Evolutionary conservation across 2,329 filamentous ascomycete species (phyloP).

Genomic region (Clathrospora elynae): DNA sequence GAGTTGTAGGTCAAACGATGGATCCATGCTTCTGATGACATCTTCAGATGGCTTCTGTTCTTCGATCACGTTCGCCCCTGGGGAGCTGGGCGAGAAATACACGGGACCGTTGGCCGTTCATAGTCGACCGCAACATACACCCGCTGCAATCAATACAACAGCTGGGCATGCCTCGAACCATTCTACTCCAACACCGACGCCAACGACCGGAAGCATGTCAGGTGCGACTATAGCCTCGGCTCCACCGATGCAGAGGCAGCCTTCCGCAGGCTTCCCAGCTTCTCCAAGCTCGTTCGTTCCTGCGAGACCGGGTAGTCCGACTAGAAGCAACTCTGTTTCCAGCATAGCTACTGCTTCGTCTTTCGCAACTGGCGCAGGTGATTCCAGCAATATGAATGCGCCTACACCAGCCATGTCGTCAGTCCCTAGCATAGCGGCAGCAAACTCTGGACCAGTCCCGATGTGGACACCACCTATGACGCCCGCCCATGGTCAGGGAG

Average conservation of each 20-base stretch:
- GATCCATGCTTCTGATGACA: slow-evolving; percentile 84
- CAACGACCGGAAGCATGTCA: slow-evolving; percentile 67
- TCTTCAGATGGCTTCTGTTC: slow-evolving; percentile 99
- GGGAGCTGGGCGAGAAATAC: slow-evolving; percentile 84
- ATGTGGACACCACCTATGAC: slow-evolving; percentile 92
- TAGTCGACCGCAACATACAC: slow-evolving; percentile 35
- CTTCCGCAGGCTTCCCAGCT: slow-evolving; percentile 60
- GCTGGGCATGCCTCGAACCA: slow-evolving; percentile 59
- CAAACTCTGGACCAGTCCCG: slow-evolving; percentile 69
- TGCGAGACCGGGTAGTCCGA: slow-evolving; percentile 73
- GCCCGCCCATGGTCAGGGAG: slow-evolving; percentile 58
- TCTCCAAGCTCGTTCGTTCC: slow-evolving; percentile 62
- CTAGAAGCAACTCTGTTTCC: slow-evolving; percentile 83
- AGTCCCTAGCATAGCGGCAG: slow-evolving; percentile 75
- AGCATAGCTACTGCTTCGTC: slow-evolving; percentile 73
- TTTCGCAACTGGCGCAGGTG: slow-evolving; percentile 46
- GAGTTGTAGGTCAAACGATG: slow-evolving; percentile 70
- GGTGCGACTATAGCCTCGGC: slow-evolving; percentile 53
- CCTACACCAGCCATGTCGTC: slow-evolving; percentile 78
- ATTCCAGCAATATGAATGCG: slow-evolving; percentile 64
- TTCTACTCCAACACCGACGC: slow-evolving; percentile 72
- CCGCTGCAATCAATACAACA: slow-evolving; percentile 51
- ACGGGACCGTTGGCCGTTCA: slow-evolving; percentile 63
- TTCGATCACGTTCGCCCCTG: slow-evolving; percentile 78
- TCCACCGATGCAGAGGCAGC: slow-evolving; percentile 59